Evolutionary conservation across 2,329 filamentous ascomycete genomes (phyloP).

Genomic region (Trichoderma sp.): DNA sequence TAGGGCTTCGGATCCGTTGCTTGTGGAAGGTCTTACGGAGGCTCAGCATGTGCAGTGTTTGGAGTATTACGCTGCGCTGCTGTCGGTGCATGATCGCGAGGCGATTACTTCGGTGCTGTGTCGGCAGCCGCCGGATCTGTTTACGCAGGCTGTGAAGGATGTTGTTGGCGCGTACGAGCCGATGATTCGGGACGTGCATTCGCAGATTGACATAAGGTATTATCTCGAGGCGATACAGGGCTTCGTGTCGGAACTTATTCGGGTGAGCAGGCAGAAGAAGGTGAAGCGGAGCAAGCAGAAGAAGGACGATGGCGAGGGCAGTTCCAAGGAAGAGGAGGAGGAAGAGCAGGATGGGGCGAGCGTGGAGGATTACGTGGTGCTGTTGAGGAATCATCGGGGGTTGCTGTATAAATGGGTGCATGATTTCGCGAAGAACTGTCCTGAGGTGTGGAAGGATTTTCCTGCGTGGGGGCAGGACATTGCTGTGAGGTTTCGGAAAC

Average conservation of each 20-base stretch:
- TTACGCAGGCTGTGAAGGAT: conserved; percentile 69
- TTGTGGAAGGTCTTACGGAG: conserved; percentile 53
- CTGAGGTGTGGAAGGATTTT: conserved; percentile 63
- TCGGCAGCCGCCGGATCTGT: conserved; percentile 66
- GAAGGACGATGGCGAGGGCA: background rate
- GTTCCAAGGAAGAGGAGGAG: conserved; percentile 29
- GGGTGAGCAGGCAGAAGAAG: conserved; percentile 51
- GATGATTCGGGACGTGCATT: conserved; percentile 71
- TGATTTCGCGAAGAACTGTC: conserved; percentile 66
- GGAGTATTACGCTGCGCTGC: conserved; percentile 69
- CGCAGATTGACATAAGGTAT: conserved; percentile 68
- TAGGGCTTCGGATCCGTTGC: conserved; percentile 48
- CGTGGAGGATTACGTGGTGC: conserved; percentile 70
- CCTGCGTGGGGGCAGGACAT: conserved; percentile 60
- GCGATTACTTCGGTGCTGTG: conserved; percentile 68
- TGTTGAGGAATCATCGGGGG: conserved; percentile 65
- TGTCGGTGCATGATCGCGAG: conserved; percentile 73
- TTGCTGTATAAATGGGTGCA: conserved; percentile 71
- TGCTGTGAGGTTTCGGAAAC: conserved; percentile 55
- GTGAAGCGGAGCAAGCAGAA: conserved; percentile 15
- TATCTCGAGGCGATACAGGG: conserved; percentile 66
- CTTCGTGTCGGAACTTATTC: conserved; percentile 73
- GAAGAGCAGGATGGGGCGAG: conserved; percentile 47
- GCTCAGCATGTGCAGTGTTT: conserved; percentile 64
- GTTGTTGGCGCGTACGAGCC: conserved; percentile 69